Evolutionary conservation across 2,329 filamentous ascomycete genomes (phyloP).

Genomic region (Exophiala aquamarina): DNA sequence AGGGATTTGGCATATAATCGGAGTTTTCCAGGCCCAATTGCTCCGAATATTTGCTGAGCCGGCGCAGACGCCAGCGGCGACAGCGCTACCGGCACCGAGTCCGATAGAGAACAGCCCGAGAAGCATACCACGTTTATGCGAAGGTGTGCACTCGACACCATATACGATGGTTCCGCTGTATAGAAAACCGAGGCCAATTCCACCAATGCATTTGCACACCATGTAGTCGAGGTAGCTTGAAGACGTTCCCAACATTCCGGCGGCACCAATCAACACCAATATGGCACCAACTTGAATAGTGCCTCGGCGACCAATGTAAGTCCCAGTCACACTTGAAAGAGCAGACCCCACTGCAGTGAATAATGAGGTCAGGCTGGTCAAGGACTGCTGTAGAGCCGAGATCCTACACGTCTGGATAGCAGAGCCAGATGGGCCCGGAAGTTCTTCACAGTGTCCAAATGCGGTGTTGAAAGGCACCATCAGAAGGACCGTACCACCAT

Average conservation of each 20-base stretch:
- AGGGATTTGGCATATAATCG: slow-evolving; percentile 33
- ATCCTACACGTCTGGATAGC: neutral
- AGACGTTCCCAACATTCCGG: neutral
- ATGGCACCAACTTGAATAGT: neutral
- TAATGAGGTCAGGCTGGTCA: neutral
- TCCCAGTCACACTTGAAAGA: neutral
- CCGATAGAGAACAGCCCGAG: neutral
- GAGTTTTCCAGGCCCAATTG: neutral
- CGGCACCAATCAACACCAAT: neutral
- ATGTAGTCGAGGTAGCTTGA: neutral
- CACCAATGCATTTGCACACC: slow-evolving; percentile 1
- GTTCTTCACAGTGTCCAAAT: neutral
- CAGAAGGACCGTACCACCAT: neutral
- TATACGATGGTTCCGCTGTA: neutral
- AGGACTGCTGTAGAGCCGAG: neutral
- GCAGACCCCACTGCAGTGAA: neutral
- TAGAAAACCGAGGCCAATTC: neutral
- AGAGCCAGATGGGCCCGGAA: neutral
- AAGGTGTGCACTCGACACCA: neutral
- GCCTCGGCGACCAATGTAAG: neutral
- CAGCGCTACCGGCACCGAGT: neutral
- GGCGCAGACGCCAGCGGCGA: neutral
- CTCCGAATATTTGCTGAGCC: neutral
- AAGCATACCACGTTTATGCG: neutral
- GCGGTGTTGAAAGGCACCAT: neutral